phyloP scores from a whole-genome alignment of 371 early-diverging fungal species.

The Smittium culicis region DNA sequence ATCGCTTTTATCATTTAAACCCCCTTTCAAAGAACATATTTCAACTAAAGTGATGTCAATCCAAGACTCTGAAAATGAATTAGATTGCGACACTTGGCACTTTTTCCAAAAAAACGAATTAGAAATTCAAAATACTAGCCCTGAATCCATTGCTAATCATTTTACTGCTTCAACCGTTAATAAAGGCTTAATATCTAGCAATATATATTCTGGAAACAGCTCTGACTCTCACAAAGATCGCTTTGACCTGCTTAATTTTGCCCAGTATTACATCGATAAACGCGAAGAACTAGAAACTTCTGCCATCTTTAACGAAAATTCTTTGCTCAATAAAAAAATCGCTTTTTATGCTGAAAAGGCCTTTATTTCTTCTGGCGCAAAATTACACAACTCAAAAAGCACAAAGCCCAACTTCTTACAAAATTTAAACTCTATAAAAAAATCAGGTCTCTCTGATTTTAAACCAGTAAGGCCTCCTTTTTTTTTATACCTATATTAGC shows the following conservation, averaged over 20 bases:
- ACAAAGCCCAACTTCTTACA: not conserved
- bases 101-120: constrained; percentile 14
- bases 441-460: too few species aligned
- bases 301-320: not conserved
- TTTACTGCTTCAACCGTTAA: not conserved
- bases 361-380: not conserved
- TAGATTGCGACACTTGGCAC: constrained; percentile 16
- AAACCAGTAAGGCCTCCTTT: too few species aligned
- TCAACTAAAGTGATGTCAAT: constrained; percentile 1
- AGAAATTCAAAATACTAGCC: constrained; percentile 14
- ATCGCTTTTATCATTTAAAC: not conserved
- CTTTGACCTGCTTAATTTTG: not conserved
- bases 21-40: not conserved
- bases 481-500: too few species aligned
- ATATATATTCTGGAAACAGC: not conserved
- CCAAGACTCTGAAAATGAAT: constrained; percentile 19
- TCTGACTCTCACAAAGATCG: not conserved
- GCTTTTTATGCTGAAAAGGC: not conserved
- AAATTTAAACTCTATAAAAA: too few species aligned
- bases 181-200: not conserved
- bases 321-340: not conserved
- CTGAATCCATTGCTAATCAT: constrained; percentile 25
- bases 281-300: not conserved
- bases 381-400: not conserved
- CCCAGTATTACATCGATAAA: not conserved